A percentile compares a stretch with the other conserved stretches of the same genome.
phyloP scores from a whole-genome alignment of 495 filamentous ascomycete genomes.

The Talaromyces nanjingensis region DNA sequence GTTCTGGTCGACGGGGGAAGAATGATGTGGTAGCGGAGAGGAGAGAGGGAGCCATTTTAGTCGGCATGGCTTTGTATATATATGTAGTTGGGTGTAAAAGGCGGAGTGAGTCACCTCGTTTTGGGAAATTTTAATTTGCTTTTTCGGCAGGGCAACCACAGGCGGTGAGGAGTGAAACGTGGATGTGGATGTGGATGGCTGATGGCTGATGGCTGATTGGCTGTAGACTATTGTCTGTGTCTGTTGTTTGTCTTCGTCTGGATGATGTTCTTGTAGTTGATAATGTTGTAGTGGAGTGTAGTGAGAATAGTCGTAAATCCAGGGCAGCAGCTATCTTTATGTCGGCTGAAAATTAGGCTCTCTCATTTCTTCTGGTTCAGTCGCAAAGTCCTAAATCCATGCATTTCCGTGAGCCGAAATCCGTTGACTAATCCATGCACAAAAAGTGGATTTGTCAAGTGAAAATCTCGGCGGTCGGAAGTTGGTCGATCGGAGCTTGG shows the following conservation, averaged over 20 bases:
- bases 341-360: background rate
- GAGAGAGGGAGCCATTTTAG: slow-evolving; percentile 1
- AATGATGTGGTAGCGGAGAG: background rate
- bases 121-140: slow-evolving; percentile 1
- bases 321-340: background rate
- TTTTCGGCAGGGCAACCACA: background rate
- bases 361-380: background rate
- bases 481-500: background rate
- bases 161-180: slow-evolving; percentile 1
- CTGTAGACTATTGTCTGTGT: background rate
- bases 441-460: background rate
- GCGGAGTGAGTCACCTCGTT: background rate
- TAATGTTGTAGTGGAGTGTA: background rate
- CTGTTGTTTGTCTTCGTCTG: background rate
- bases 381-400: background rate
- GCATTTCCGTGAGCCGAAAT: background rate
- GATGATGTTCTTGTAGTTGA: background rate
- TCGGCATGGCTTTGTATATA: background rate
- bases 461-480: background rate
- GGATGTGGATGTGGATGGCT: no score
- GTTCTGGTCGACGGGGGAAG: slow-evolving; percentile 21
- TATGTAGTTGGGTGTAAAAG: background rate
- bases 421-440: background rate
- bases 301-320: background rate
- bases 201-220: background rate